A percentile compares a stretch with the other conserved stretches of the same genome.
These are phyloP conservation scores for Evansstolkia leycettana DNA, from an alignment of 495 filamentous ascomycete genomes.

Conservation along the genomic window DNA sequence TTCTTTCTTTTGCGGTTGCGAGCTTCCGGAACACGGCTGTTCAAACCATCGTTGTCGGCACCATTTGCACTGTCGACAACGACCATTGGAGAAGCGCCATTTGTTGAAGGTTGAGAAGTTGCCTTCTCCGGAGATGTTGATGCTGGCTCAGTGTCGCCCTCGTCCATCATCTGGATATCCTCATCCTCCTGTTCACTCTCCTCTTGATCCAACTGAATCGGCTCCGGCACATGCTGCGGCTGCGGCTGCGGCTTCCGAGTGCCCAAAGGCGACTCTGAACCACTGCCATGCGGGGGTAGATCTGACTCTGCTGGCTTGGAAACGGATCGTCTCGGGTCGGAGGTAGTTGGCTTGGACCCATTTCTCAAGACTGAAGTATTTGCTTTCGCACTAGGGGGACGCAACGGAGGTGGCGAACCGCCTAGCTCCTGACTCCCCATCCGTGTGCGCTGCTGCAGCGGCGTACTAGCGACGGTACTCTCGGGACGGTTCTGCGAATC, in stretches of 20 bases:
- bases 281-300: not conserved
- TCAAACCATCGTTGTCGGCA: not conserved
- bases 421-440: slow-evolving; percentile 18
- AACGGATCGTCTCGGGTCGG: not conserved
- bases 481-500: not conserved
- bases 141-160: not conserved
- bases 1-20: slow-evolving; percentile 17
- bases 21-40: not conserved
- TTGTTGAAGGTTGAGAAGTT: not conserved
- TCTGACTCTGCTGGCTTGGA: not conserved
- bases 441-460: slow-evolving; percentile 2
- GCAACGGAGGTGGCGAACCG: slow-evolving; percentile 9
- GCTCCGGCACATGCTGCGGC: not conserved
- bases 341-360: not conserved
- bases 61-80: not conserved
- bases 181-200: not conserved
- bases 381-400: not conserved
- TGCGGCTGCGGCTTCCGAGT: not conserved
- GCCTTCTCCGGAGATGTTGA: not conserved
- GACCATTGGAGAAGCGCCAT: not conserved
- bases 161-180: not conserved
- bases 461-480: slow-evolving; percentile 1
- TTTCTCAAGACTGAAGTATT: not conserved
- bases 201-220: not conserved
- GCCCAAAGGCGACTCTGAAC: not conserved